These are phyloP conservation scores for Madurella fahalii DNA, from an alignment of 2,329 filamentous ascomycete species.

Conservation along the genomic window DNA sequence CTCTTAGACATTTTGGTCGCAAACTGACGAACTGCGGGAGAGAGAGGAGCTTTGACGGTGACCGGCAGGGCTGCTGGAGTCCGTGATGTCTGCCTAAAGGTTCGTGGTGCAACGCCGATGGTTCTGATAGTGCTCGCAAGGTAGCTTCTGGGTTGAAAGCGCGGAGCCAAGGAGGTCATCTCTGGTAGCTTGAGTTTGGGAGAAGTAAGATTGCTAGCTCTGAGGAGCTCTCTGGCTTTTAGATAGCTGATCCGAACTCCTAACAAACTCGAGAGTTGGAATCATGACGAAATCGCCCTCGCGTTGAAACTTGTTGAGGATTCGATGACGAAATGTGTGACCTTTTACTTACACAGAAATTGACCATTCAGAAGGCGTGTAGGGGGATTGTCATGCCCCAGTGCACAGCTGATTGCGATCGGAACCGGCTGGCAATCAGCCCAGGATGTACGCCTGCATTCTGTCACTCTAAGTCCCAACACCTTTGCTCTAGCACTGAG, in stretches of 20 bases:
- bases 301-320: not conserved
- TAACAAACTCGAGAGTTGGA: not conserved
- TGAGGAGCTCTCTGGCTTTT: not conserved
- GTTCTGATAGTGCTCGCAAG: slow-evolving; percentile 4
- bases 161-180: slow-evolving; percentile 9
- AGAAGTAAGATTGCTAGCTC: not conserved
- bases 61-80: not conserved
- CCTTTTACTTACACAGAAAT: not conserved
- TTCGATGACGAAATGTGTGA: slow-evolving; percentile 5
- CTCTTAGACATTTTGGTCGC: slow-evolving; percentile 28
- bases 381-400: no score
- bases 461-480: no score
- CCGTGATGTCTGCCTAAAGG: not conserved
- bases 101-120: not conserved
- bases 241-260: not conserved
- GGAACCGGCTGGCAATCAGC: no score
- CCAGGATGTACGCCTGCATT: no score
- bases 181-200: not conserved
- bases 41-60: not conserved
- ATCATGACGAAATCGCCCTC: slow-evolving; percentile 13
- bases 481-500: no score
- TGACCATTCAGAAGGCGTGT: not conserved
- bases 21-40: not conserved
- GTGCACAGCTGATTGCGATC: no score
- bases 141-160: slow-evolving; percentile 3